Evolutionary conservation across 2,329 filamentous ascomycete species (phyloP), one percentile per base, ranked within the genome.

Genomic region (Mariannaea sp.): DNA sequence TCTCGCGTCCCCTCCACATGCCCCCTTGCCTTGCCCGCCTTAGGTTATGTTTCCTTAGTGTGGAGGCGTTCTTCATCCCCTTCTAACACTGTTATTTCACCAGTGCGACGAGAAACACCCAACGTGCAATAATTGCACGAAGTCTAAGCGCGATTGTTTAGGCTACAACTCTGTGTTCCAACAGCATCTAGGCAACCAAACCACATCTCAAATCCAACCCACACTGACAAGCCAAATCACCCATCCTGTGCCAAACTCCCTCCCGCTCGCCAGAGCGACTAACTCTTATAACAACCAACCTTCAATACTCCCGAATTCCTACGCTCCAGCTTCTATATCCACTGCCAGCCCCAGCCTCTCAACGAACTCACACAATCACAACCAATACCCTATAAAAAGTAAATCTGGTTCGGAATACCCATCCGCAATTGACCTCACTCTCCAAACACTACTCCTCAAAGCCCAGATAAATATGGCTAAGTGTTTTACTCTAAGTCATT

Each of bases 101-200:
- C 64, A 62, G 94, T 99, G 94, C 77, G 94, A 97, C 83, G 94
- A 99, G 80, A 86, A 85, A 56, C 92, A 96, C 73, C 94, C 94
- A 17, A 86, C 88, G 55, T 99, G 94, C 79, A 87, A 91, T 75
- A 91, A 94, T 70, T 94, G 90, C 76, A 87, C 88, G 69, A 94
- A 94, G 73, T 92, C 88, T 62, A 94, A 93, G 75, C 89, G 90
- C 68, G 89, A 93, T 66, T 94, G 90, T 68, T 71, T 92, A 41
- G 90, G 90, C 49, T 94, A 94, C 82, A 90, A 94, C 68, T 89
- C 90, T 30, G 90, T 93, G 67, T 94, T 93, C 77, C 90, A 91
- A 73, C 83, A 83, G 61, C 83, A 87, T 24, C 81, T 88, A 41
- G 82, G 85, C 59, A 88, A 91, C 58, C 89, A 93, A 70, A 83